Conservation (phyloP, 1,139 yeast genomes). For the Blastobotrys apis region DNA sequence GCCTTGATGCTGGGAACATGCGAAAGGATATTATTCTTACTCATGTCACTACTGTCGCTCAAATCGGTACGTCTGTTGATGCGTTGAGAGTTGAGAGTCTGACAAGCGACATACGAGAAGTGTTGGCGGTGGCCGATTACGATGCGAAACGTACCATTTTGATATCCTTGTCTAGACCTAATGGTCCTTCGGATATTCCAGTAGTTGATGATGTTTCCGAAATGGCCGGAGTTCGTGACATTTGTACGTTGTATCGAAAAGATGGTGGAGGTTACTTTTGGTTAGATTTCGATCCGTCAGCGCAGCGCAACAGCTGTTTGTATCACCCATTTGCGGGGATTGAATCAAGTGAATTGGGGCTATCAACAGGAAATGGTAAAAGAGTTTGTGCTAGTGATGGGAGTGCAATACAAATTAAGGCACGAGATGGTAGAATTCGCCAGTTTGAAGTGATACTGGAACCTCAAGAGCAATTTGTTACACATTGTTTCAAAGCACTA, state of each 20-base stretch:
- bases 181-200: slow-evolving; percentile 23
- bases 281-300: no score
- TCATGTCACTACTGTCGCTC: slow-evolving; percentile 35
- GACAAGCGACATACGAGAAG: slow-evolving; percentile 40
- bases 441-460: slow-evolving; percentile 41
- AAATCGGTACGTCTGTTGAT: slow-evolving; percentile 1
- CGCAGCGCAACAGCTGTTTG: no score
- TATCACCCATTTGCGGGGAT: no score
- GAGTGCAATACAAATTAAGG: no score
- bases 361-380: no score
- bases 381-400: no score
- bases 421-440: slow-evolving; percentile 33
- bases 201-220: slow-evolving; percentile 3
- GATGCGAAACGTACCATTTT: slow-evolving; percentile 21
- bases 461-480: slow-evolving; percentile 50
- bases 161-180: slow-evolving; percentile 23
- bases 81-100: slow-evolving; percentile 21
- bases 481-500: slow-evolving; percentile 23
- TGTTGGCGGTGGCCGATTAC: slow-evolving; percentile 41
- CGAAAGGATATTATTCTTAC: slow-evolving; percentile 68
- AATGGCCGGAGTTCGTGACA: neutral
- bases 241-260: slow-evolving; percentile 3
- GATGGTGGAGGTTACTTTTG: slow-evolving; percentile 6
- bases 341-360: no score
- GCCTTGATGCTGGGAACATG: slow-evolving; percentile 29